Conservation (phyloP, 1,284 basidiomycete species). For the Tylopilus sp. region DNA sequence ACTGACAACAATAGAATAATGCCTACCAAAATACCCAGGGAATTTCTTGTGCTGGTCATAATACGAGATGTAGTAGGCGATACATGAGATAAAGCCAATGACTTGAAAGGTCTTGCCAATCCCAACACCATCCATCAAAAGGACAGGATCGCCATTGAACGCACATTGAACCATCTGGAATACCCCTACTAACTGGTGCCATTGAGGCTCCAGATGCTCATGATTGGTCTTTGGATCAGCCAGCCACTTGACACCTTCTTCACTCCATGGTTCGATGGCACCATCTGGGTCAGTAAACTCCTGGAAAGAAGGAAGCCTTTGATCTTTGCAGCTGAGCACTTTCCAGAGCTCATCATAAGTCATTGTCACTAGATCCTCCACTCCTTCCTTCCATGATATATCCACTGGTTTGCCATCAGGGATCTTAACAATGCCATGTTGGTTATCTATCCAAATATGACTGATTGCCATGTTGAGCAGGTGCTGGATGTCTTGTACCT, state of each 20-base stretch:
- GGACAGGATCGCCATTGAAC: constrained; percentile 4
- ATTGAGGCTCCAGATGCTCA: constrained; percentile 9
- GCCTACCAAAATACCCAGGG: neutral
- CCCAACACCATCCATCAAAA: constrained; percentile 28
- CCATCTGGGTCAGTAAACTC: neutral
- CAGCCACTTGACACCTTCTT: neutral
- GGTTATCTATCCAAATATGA: neutral
- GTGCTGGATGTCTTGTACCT: neutral
- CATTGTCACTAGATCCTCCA: neutral
- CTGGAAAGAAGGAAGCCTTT: neutral
- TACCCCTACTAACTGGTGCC: constrained; percentile 27
- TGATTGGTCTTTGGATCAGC: neutral
- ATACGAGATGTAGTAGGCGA: neutral
- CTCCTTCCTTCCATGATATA: neutral
- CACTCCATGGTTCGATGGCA: neutral
- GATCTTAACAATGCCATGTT: neutral
- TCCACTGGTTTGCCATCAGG: neutral
- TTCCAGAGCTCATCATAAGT: neutral
- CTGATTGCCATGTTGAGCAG: neutral
- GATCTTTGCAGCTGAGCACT: neutral
- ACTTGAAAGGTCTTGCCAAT: constrained; percentile 28
- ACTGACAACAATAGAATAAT: neutral
- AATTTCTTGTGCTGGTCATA: neutral
- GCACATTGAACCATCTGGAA: constrained; percentile 15
- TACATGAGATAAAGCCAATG: constrained; percentile 11